Evolutionary conservation across 75 land plant genomes (phyloP), one percentile per base, ranked within the genome.

Genomic region (Cunninghamia lanceolata): DNA sequence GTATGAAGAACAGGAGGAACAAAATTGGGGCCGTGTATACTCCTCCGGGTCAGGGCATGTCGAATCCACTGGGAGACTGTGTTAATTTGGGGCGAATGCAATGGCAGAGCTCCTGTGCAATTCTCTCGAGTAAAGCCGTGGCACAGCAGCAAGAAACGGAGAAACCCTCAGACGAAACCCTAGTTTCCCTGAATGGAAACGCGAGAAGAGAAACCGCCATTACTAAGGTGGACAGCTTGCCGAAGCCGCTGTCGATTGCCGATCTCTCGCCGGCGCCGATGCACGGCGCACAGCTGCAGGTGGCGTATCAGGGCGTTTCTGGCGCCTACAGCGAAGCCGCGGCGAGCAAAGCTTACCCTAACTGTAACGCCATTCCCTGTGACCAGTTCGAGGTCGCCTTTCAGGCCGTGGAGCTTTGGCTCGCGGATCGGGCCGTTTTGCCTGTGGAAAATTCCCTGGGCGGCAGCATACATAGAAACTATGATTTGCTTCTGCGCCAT

Each of bases 51-150:
- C 59, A 34, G 63, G 84, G 54, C 1, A 36, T 19, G 75, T 45
- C 28, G 78, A 87, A 19, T 32, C 82, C 36, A 77, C 46, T 54
- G 90, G 92, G 9, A 43, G 85, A 79, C 1, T 79, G 11, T 13
- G 53, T 53, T 19, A 86, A 87, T 9, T n/a, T 68, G 14, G 85
- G 46, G 59, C 90, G 92, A 0, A 66, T 84, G 38, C 90, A 94
- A 68, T 91, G 93, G 95, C 95, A 91, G 53, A 89, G 90, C 91
- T 89, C 93, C 54, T 94, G 95, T 56, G 94, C 93, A 30, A 91
- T 94, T 42, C 87, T 92, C 0, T 76, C 95, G n/a, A 88, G 90
- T 87, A 89, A 89, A 39, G 89, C 87, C 21, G 88, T 84, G 10
- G 84, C 91, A 3, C 85, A 84, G 32, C 85, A 87, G 79, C 85